These are phyloP conservation scores for Escovopsis weberi DNA, from an alignment of 2,329 filamentous ascomycete genomes.

Conservation along the genomic window DNA sequence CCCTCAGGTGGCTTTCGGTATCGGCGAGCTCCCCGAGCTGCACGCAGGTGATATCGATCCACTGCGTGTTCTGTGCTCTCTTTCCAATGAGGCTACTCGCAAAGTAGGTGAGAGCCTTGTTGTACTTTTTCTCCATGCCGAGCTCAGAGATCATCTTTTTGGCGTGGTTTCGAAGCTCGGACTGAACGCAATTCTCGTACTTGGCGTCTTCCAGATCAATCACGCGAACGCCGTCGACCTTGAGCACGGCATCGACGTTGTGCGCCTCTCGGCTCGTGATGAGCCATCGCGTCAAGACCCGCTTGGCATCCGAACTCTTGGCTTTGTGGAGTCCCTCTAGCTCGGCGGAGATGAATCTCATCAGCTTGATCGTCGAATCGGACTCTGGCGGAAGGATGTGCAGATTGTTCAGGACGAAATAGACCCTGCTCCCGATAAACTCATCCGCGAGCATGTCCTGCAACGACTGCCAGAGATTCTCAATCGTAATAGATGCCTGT, in stretches of 20 bases:
- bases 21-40: slow-evolving; percentile 25
- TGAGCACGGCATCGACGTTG: slow-evolving; percentile 15
- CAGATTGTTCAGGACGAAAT: slow-evolving; percentile 27
- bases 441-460: slow-evolving; percentile 27
- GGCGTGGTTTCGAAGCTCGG: slow-evolving; percentile 16
- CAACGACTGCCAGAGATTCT: slow-evolving; percentile 26
- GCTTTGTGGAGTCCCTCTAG: slow-evolving; percentile 12
- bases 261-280: slow-evolving; percentile 22
- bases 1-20: slow-evolving; percentile 22
- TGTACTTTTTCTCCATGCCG: slow-evolving; percentile 23
- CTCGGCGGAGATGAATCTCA: slow-evolving; percentile 18
- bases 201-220: slow-evolving; percentile 23
- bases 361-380: slow-evolving; percentile 18
- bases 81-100: slow-evolving; percentile 27
- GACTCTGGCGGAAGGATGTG: slow-evolving; percentile 21
- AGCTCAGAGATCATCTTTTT: slow-evolving; percentile 20
- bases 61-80: slow-evolving; percentile 27
- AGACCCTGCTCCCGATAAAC: slow-evolving; percentile 12
- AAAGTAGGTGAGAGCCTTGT: slow-evolving; percentile 26
- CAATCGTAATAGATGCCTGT: slow-evolving; percentile 19
- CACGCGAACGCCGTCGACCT: slow-evolving; percentile 15
- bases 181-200: slow-evolving; percentile 22
- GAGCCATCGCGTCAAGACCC: slow-evolving; percentile 22
- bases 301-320: background rate
- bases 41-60: slow-evolving; percentile 29